These are phyloP conservation scores for Fusarium sp. DNA, from an alignment of 2,329 filamentous ascomycete species.

Conservation along the genomic window DNA sequence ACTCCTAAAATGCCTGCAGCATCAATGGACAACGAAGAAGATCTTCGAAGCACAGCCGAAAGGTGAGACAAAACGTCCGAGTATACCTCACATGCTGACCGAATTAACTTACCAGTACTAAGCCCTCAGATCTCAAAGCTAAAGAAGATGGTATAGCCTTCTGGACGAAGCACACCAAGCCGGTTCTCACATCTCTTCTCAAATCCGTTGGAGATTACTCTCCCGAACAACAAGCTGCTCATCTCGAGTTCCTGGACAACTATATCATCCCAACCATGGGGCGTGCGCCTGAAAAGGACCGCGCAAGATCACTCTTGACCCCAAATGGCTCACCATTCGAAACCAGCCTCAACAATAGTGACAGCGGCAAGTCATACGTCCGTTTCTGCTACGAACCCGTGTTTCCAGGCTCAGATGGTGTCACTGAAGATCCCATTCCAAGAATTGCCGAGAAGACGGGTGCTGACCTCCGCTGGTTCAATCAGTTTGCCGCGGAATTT, in stretches of 20 bases:
- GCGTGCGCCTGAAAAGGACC: neutral
- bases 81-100: neutral
- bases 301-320: conserved; percentile 14
- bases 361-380: conserved; percentile 15
- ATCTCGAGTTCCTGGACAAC: conserved; percentile 5
- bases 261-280: conserved; percentile 18
- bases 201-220: conserved; percentile 7
- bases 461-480: conserved; percentile 33
- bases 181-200: conserved; percentile 7
- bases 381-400: conserved; percentile 23
- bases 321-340: conserved; percentile 18
- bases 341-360: conserved; percentile 15
- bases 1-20: neutral
- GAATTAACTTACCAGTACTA: neutral
- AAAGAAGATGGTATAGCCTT: conserved; percentile 6
- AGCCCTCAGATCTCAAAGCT: neutral
- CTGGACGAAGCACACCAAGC: conserved; percentile 15
- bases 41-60: neutral
- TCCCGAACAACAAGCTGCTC: conserved; percentile 10
- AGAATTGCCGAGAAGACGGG: neutral
- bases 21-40: too few species aligned
- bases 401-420: conserved; percentile 17
- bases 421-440: conserved; percentile 3
- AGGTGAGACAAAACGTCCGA: neutral
- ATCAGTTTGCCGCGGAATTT: conserved; percentile 31